Percentiles rank a stretch among this genome's conserved stretches.
Conservation (phyloP, 78 protist species). For the Dictyostelium discoideum region DNA sequence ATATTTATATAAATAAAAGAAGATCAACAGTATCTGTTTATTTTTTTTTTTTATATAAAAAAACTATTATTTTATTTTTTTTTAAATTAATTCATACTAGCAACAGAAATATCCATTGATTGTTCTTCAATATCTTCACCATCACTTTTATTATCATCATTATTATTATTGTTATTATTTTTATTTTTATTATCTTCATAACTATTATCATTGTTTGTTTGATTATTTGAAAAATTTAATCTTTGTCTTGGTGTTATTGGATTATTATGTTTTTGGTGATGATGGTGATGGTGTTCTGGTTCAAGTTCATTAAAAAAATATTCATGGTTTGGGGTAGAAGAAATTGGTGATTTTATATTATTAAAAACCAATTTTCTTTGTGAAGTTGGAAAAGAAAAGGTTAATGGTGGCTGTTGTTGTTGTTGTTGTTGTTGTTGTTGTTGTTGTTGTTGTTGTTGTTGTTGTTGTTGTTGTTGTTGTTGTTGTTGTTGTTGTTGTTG, state of each 20-base stretch:
- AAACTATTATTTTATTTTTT: not conserved
- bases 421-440: not conserved
- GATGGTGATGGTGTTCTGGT: not conserved
- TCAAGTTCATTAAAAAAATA: not conserved
- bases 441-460: not conserved
- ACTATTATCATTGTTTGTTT: too few species aligned
- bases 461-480: not conserved
- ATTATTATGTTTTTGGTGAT: not conserved
- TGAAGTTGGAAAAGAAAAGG: not conserved
- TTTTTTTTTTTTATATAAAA: not conserved
- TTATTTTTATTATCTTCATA: not conserved
- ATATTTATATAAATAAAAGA: not conserved
- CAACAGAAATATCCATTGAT: slow-evolving; percentile 9
- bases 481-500: not conserved
- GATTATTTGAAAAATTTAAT: not conserved
- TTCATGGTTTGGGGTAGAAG: not conserved
- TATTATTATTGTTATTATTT: too few species aligned
- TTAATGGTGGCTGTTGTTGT: not conserved
- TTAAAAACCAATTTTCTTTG: slow-evolving; percentile 7
- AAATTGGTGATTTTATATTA: not conserved
- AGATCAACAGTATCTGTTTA: not conserved
- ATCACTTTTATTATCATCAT: not conserved
- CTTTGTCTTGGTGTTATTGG: not conserved
- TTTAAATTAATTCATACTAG: not conserved
- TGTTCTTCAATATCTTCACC: not conserved